Base-by-base conservation (phyloP, 2,329 filamentous ascomycete genomes). In the Arthrobotrys sphaeroides region DNA sequence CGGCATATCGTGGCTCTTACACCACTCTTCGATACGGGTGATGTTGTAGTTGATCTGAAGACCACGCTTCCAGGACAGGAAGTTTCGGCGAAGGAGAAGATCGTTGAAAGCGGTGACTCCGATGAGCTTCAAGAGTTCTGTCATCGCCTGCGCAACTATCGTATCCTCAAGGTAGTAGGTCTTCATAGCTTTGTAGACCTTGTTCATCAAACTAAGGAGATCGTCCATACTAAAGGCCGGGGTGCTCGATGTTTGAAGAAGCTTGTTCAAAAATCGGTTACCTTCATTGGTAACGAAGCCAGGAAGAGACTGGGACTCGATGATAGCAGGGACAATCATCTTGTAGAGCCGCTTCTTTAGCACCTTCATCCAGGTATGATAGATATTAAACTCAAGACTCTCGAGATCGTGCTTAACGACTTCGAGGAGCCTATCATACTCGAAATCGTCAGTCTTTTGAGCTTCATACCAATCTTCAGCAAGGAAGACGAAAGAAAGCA, bases 41-140 rank as follows among this genome's bases (percentile, higher is more conserved):
- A 99, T 99, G 85, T 99, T 99, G 87, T 99, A 99, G 85, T 99
- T 99, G 85, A 99, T 99, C 84, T 99, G 95, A 65, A 99, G 88
- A 80, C 95, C 95, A 83, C 95, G 93, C 87, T 99, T 99, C 95
- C 95, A 99, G 0, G 94, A 97, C 70, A 99, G 88, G 88, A 99
- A 99, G 84, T 98, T 98, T 80, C 95, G 89, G 80, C 95, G 90
- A 94, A 99, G 97, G 79, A 99, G 88, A 77, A 99, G 86, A 82
- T 99, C 95, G 82, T 99, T 99, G 85, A 99, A 99, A 2, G 95
- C 95, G 0, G 95, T 99, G 38, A 99, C 95, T 78, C 95, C 95
- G 68, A 99, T 95, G 51, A 99, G 87, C 74, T 91, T 90, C 75
- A 99, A 87, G 68, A 99, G 88, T 84, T 99, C 95, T 0, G 94